These are phyloP conservation scores for Moricandia arvensis DNA, from an alignment of 345 rosid genomes.

Conservation along the genomic window DNA sequence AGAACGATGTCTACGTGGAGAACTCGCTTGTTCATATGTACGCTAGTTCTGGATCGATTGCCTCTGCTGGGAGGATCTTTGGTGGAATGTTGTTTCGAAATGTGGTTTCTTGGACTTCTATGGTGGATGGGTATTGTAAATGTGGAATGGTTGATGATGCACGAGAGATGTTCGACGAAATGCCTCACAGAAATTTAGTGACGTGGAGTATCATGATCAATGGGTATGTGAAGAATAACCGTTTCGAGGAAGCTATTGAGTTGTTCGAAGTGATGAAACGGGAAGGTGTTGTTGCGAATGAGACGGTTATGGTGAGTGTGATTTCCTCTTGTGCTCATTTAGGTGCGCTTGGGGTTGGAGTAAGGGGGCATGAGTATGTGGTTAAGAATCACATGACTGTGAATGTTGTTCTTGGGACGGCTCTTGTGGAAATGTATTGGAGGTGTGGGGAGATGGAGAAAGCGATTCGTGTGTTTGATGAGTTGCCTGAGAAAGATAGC, in stretches of 20 bases:
- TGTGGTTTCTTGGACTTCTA: conserved; percentile 77
- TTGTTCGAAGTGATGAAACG: conserved; percentile 49
- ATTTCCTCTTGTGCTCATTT: conserved; percentile 69
- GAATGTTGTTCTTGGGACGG: conserved; percentile 65
- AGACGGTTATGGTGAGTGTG: conserved; percentile 69
- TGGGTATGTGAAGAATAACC: conserved; percentile 52
- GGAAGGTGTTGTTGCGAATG: conserved; percentile 55
- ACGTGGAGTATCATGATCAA: conserved; percentile 77
- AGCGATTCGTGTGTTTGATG: conserved; percentile 52
- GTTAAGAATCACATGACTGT: conserved; percentile 40
- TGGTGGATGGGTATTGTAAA: conserved; percentile 51
- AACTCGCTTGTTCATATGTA: conserved; percentile 74
- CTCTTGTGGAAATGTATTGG: conserved; percentile 71
- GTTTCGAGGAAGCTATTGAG: conserved; percentile 51
- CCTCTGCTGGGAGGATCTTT: conserved; percentile 50
- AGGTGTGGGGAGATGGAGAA: conserved; percentile 61
- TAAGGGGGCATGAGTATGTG: conserved; percentile 57
- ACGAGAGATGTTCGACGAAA: conserved; percentile 63
- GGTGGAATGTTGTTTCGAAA: conserved; percentile 38
- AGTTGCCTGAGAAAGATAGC: conserved; percentile 51
- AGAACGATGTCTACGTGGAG: conserved; percentile 54
- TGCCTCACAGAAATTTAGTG: conserved; percentile 69
- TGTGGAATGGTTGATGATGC: conserved; percentile 51
- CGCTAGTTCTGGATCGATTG: conserved; percentile 45
- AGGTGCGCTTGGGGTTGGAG: conserved; percentile 61